A percentile compares a stretch with the other conserved stretches of the same genome.
These are phyloP conservation scores for Sclerotinia sclerotiorum DNA, from an alignment of 2,329 filamentous ascomycete species.

Conservation along the genomic window DNA sequence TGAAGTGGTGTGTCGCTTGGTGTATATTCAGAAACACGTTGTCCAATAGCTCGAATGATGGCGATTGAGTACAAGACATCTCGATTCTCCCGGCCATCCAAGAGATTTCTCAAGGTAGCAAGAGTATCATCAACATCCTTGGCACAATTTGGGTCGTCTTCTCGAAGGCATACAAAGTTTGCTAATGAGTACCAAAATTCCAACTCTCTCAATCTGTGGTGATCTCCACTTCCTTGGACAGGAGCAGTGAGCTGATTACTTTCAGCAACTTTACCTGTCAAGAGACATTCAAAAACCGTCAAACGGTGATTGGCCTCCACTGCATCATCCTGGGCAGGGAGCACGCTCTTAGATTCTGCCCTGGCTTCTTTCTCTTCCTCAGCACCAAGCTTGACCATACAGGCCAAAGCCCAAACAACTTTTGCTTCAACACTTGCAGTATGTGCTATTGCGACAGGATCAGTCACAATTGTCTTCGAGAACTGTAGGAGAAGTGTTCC, in stretches of 20 bases:
- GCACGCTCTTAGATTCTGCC: constrained; percentile 39
- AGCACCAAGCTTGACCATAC: constrained; percentile 42
- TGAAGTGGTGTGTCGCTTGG: constrained; percentile 57
- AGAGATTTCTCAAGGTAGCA: constrained; percentile 62
- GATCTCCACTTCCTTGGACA: constrained; percentile 50
- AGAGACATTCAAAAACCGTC: constrained; percentile 70
- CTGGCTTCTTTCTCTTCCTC: constrained; percentile 39
- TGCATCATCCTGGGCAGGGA: constrained; percentile 58
- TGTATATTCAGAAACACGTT: constrained; percentile 60
- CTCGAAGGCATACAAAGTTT: constrained; percentile 65
- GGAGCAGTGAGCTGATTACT: constrained; percentile 57
- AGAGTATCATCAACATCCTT: constrained; percentile 67
- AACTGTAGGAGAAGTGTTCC: constrained; percentile 61
- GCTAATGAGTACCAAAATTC: constrained; percentile 83
- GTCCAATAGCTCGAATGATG: constrained; percentile 72
- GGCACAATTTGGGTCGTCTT: constrained; percentile 56
- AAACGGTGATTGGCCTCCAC: constrained; percentile 68
- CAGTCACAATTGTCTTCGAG: constrained; percentile 48
- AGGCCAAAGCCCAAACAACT: constrained; percentile 60
- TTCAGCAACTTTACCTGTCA: constrained; percentile 68
- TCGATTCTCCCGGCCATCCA: constrained; percentile 81
- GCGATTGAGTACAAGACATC: constrained; percentile 90
- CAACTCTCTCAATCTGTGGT: constrained; percentile 60
- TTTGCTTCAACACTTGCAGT: constrained; percentile 57
- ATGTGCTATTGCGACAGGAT: constrained; percentile 53